phyloP scores from a whole-genome alignment of 31 red algal genomes.

The Odonthalia washingtoniensis region DNA sequence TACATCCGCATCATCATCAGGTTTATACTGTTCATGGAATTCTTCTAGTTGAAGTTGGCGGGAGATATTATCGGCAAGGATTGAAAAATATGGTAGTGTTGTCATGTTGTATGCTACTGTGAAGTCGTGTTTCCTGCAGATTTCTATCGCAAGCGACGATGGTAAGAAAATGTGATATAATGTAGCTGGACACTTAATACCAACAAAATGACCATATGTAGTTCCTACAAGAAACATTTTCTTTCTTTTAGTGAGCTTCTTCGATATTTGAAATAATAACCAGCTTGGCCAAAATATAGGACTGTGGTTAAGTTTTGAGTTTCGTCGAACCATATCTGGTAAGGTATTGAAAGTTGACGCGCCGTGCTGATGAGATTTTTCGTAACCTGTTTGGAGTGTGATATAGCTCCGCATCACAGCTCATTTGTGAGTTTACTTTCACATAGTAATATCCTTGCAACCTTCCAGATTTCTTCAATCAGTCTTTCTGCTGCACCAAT shows the following conservation, averaged over 20 bases:
- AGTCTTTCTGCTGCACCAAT: constrained; percentile 14
- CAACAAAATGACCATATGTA: constrained; percentile 19
- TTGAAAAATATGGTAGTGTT: too few species aligned
- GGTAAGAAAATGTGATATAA: constrained; percentile 16
- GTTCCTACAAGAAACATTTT: constrained; percentile 17
- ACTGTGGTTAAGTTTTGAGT: not conserved
- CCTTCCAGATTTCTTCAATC: constrained; percentile 33
- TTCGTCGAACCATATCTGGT: not conserved
- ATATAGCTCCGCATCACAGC: constrained; percentile 36
- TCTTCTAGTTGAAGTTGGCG: too few species aligned
- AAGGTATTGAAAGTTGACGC: not conserved
- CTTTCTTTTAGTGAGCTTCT: not conserved
- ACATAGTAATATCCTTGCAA: not conserved
- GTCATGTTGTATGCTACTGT: not conserved
- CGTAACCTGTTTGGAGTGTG: constrained; percentile 41
- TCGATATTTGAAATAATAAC: constrained; percentile 2
- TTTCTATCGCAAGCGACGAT: too few species aligned
- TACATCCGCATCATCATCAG: too few species aligned
- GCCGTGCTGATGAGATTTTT: not conserved
- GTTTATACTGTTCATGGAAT: too few species aligned
- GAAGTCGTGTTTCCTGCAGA: constrained; percentile 19
- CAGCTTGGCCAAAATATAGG: not conserved
- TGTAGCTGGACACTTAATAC: constrained; percentile 7
- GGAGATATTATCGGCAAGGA: too few species aligned
- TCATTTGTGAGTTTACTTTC: constrained; percentile 2